Evolutionary conservation across 2,329 filamentous ascomycete species (phyloP).

Genomic region (Pyrenophora seminiperda): DNA sequence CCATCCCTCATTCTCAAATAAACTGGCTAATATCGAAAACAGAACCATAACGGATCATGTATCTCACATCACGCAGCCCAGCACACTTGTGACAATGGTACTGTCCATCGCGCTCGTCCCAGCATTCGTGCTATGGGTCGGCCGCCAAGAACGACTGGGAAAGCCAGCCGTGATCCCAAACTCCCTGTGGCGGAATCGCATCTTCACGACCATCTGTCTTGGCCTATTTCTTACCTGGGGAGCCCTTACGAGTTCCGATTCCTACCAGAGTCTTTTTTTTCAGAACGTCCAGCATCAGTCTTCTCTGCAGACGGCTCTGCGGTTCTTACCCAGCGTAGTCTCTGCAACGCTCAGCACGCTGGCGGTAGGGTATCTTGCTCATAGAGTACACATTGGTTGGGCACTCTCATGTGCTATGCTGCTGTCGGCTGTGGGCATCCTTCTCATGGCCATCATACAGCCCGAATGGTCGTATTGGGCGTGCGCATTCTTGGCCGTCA

Average conservation of each 20-base stretch:
- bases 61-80: slow-evolving; percentile 50
- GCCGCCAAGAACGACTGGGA: slow-evolving; percentile 52
- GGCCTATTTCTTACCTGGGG: slow-evolving; percentile 49
- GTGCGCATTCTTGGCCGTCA: slow-evolving; percentile 51
- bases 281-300: slow-evolving; percentile 47
- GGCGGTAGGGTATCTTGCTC: slow-evolving; percentile 54
- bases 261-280: slow-evolving; percentile 53
- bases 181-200: slow-evolving; percentile 62
- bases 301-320: slow-evolving; percentile 47
- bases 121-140: slow-evolving; percentile 61
- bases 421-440: slow-evolving; percentile 41
- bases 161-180: slow-evolving; percentile 66
- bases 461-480: slow-evolving; percentile 56
- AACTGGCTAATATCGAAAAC: not conserved
- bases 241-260: slow-evolving; percentile 24
- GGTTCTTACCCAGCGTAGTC: slow-evolving; percentile 51
- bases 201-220: slow-evolving; percentile 62
- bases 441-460: slow-evolving; percentile 45
- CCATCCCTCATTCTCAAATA: no score
- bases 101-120: slow-evolving; percentile 53
- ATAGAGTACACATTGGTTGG: slow-evolving; percentile 52
- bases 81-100: slow-evolving; percentile 55
- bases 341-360: slow-evolving; percentile 52
- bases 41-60: not conserved
- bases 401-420: slow-evolving; percentile 46